Evolutionary conservation across 257 asterid species (phyloP).

Genomic region (Eucommia ulmoides): DNA sequence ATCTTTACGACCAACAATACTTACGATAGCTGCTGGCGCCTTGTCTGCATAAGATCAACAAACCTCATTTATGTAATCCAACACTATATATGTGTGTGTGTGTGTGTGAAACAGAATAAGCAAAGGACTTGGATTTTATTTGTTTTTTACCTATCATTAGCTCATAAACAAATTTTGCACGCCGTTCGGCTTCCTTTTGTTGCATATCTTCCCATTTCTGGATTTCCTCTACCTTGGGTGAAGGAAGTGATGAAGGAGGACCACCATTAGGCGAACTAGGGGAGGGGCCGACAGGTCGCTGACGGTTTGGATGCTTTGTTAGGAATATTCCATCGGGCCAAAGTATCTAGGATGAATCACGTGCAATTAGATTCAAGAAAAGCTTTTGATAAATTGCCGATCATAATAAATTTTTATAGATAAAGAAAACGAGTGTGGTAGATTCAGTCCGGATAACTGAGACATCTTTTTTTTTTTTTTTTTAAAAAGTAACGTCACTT

Average conservation of each 20-base stretch:
- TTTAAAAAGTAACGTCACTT: too few species aligned
- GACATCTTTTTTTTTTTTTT: too few species aligned
- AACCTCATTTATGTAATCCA: background rate
- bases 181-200: constrained; percentile 64
- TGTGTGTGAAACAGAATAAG: too few species aligned
- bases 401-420: background rate
- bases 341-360: constrained; percentile 46
- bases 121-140: too few species aligned
- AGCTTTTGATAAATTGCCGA: too few species aligned
- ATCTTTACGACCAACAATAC: constrained; percentile 84
- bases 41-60: constrained; percentile 42
- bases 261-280: constrained; percentile 21
- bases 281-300: constrained; percentile 41
- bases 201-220: constrained; percentile 49
- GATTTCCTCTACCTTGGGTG: constrained; percentile 36
- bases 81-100: too few species aligned
- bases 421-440: too few species aligned
- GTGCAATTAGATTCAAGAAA: too few species aligned
- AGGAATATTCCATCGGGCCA: constrained; percentile 97
- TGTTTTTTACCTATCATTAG: constrained; percentile 65
- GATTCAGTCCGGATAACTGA: too few species aligned
- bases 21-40: constrained; percentile 83
- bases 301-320: constrained; percentile 86
- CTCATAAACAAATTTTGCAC: constrained; percentile 68
- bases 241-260: constrained; percentile 35